These are phyloP conservation scores for Lactarius psammicola DNA, from an alignment of 768 basidiomycete species.

Conservation along the genomic window DNA sequence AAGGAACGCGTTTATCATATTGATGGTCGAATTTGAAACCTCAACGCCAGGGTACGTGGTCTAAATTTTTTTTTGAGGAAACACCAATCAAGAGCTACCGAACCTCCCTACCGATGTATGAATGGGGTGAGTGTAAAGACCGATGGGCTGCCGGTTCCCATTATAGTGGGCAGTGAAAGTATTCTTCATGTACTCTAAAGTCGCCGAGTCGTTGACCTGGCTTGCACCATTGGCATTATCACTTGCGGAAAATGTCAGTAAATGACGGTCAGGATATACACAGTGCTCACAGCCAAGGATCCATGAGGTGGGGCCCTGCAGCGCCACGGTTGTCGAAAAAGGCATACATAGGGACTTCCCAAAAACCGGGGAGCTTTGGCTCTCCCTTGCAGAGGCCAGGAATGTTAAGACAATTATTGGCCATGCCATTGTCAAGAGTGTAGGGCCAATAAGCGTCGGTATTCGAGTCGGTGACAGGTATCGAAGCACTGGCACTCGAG, in stretches of 20 bases:
- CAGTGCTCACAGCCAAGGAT: conserved; percentile 69
- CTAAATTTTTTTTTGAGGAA: conserved; percentile 33
- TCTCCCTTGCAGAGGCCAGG: conserved; percentile 60
- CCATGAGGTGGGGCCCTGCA: conserved; percentile 69
- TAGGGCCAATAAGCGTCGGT: conserved; percentile 86
- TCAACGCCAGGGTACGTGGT: conserved; percentile 59
- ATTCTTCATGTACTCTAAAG: conserved; percentile 66
- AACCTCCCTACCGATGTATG: conserved; percentile 54
- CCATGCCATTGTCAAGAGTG: conserved; percentile 74
- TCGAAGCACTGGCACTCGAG: conserved; percentile 56
- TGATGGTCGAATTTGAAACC: conserved; percentile 51
- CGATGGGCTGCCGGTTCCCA: conserved; percentile 73
- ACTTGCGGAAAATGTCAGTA: conserved; percentile 9
- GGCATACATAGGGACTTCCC: conserved; percentile 85
- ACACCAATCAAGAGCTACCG: conserved; percentile 1
- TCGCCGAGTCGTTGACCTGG: conserved; percentile 56
- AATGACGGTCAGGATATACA: background rate
- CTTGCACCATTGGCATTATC: conserved; percentile 55
- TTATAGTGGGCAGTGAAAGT: conserved; percentile 76
- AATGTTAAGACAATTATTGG: conserved; percentile 68
- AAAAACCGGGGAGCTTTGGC: conserved; percentile 72
- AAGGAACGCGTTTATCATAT: conserved; percentile 76
- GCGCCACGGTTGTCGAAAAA: conserved; percentile 61
- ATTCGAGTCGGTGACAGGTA: conserved; percentile 60
- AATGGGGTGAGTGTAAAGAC: conserved; percentile 80